Percentiles rank a stretch among this genome's conserved stretches.
These are phyloP conservation scores for Aureobasidium sp. DNA, from an alignment of 2,329 filamentous ascomycete genomes.

Conservation along the genomic window DNA sequence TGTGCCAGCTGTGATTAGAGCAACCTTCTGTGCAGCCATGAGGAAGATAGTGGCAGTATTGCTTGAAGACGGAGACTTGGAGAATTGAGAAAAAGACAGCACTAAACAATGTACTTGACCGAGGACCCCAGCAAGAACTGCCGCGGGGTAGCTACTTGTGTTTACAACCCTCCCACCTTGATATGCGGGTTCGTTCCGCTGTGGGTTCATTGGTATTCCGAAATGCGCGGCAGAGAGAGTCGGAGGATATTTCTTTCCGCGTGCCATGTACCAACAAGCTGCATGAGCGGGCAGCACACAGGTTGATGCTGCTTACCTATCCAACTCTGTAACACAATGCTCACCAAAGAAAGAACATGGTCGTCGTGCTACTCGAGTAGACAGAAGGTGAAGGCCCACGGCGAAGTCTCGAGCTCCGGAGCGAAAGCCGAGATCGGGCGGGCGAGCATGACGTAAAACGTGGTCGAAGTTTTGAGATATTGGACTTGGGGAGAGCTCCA, in stretches of 20 bases:
- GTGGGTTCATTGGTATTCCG: not conserved
- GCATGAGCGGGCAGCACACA: not conserved
- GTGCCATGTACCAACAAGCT: not conserved
- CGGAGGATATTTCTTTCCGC: not conserved
- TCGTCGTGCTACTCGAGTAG: not conserved
- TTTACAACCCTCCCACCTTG: conserved; percentile 5
- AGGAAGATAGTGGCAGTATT: not conserved
- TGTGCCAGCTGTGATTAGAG: conserved; percentile 40
- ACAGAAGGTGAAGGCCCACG: not conserved
- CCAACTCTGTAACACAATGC: not conserved
- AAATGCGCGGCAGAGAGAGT: not conserved
- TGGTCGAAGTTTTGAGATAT: not conserved
- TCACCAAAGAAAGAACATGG: not conserved
- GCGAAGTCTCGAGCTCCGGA: conserved; percentile 4
- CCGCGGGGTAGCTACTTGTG: conserved; percentile 12
- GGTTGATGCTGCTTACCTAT: not conserved
- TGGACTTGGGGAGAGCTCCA: not conserved
- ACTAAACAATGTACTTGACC: not conserved
- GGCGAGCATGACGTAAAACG: not conserved
- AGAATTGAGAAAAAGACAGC: not conserved
- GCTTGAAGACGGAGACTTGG: not conserved
- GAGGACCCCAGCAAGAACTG: not conserved
- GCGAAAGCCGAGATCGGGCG: conserved; percentile 8
- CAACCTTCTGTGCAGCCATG: conserved; percentile 20
- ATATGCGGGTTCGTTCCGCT: not conserved